Conservation (phyloP, 2,329 filamentous ascomycete genomes). For the Stagonosporopsis rhizophila region DNA sequence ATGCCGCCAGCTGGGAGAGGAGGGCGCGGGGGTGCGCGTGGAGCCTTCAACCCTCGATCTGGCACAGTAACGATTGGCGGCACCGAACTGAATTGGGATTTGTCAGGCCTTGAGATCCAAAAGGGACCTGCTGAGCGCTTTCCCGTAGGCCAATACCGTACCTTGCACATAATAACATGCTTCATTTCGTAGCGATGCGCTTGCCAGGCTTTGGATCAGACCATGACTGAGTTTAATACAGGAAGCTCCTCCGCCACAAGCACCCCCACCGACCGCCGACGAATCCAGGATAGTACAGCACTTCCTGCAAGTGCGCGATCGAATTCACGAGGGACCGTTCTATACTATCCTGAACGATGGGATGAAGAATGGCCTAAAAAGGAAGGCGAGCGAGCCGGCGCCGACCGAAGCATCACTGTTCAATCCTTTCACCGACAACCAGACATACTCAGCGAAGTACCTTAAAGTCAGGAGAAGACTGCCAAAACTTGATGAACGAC, state of each 20-base stretch:
- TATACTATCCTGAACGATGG: conserved; percentile 63
- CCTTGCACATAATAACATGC: conserved; percentile 5
- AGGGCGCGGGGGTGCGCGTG: conserved; percentile 40
- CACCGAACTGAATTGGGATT: conserved; percentile 52
- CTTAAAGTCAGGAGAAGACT: conserved; percentile 62
- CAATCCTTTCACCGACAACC: conserved; percentile 68
- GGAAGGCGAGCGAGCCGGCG: conserved; percentile 48
- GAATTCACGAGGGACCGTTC: conserved; percentile 66
- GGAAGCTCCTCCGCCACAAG: conserved; percentile 46
- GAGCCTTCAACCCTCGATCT: conserved; percentile 38
- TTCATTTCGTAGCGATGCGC: conserved; percentile 2
- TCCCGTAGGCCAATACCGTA: conserved; percentile 42
- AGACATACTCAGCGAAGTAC: conserved; percentile 66
- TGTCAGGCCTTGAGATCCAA: conserved; percentile 50
- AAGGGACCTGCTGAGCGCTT: conserved; percentile 51
- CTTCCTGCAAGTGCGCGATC: conserved; percentile 61
- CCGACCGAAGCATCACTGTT: conserved; percentile 51
- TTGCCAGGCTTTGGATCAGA: conserved; percentile 5
- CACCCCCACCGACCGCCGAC: conserved; percentile 48
- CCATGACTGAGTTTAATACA: conserved; percentile 32
- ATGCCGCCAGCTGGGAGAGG: conserved; percentile 44
- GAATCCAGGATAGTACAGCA: conserved; percentile 59
- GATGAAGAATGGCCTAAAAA: conserved; percentile 51
- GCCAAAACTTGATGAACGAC: conserved; percentile 61
- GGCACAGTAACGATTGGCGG: conserved; percentile 52